These are phyloP conservation scores for Graphilbum fragrans DNA, from an alignment of 2,329 filamentous ascomycete genomes.

Conservation along the genomic window DNA sequence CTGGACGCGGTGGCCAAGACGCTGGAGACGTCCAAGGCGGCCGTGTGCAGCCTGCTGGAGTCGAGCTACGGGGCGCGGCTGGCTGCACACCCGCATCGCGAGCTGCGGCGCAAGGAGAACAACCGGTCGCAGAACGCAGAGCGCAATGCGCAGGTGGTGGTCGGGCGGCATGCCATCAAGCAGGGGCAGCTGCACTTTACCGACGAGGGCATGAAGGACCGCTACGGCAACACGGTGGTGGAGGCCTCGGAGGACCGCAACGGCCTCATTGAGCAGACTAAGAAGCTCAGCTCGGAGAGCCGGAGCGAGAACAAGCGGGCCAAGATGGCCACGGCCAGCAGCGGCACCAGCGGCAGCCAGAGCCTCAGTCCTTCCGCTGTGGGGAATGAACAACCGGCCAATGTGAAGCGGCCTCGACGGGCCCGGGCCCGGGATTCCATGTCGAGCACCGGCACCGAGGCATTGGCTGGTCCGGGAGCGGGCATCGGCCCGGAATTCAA, in stretches of 20 bases:
- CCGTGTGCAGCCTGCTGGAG: constrained; percentile 11
- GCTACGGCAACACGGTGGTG: constrained; percentile 10
- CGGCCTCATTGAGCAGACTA: constrained; percentile 10
- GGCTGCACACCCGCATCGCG: constrained; percentile 9
- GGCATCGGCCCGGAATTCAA: too few species aligned
- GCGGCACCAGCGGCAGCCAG: background rate
- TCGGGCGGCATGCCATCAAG: constrained; percentile 10
- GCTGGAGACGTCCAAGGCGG: constrained; percentile 10
- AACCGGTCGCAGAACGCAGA: constrained; percentile 12
- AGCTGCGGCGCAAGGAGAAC: constrained; percentile 12
- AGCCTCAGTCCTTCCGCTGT: background rate
- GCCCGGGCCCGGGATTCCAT: too few species aligned
- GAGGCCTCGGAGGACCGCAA: constrained; percentile 1
- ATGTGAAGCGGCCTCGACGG: too few species aligned
- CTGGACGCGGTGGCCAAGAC: constrained; percentile 8
- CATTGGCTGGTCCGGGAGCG: too few species aligned
- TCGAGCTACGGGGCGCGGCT: constrained; percentile 10
- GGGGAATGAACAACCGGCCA: too few species aligned
- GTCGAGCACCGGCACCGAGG: too few species aligned
- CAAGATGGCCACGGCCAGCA: background rate
- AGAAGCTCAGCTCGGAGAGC: constrained; percentile 3
- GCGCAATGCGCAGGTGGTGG: constrained; percentile 11
- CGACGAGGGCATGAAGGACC: constrained; percentile 7
- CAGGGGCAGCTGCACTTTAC: constrained; percentile 6
- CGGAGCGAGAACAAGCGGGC: background rate